Percentiles rank a stretch among this genome's conserved stretches.
phyloP scores from a whole-genome alignment of 2,329 filamentous ascomycete species.

The Cladorrhinum sp. region DNA sequence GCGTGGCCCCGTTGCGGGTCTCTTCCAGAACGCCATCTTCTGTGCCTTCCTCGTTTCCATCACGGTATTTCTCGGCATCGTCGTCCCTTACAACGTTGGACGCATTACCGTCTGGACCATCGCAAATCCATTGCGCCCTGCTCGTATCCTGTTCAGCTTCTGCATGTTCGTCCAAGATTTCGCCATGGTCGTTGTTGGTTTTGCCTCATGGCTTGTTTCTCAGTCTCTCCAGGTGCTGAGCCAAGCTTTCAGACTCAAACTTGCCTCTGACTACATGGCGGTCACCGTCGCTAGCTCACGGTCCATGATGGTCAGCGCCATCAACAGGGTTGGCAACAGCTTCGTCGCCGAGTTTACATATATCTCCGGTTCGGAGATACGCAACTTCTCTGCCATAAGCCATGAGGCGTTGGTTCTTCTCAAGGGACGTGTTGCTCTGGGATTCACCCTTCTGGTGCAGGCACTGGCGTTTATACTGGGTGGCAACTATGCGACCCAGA shows the following conservation, averaged over 20 bases:
- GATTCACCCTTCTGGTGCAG: slow-evolving; percentile 40
- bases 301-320: slow-evolving; percentile 42
- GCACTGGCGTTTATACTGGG: slow-evolving; percentile 44
- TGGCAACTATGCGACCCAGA: slow-evolving; percentile 40
- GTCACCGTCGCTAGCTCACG: slow-evolving; percentile 35
- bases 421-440: slow-evolving; percentile 49
- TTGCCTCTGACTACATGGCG: slow-evolving; percentile 11
- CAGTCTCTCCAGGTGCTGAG: slow-evolving; percentile 37
- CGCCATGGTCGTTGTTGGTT: slow-evolving; percentile 62
- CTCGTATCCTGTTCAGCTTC: slow-evolving; percentile 67
- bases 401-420: slow-evolving; percentile 65
- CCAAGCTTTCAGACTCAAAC: slow-evolving; percentile 20
- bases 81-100: slow-evolving; percentile 88
- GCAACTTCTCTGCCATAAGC: slow-evolving; percentile 73
- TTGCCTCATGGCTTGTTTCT: slow-evolving; percentile 40
- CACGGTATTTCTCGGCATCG: slow-evolving; percentile 81
- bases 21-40: slow-evolving; percentile 94
- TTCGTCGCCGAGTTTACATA: slow-evolving; percentile 50
- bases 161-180: slow-evolving; percentile 80
- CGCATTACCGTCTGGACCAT: slow-evolving; percentile 77
- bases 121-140: slow-evolving; percentile 74
- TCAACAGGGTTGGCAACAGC: slow-evolving; percentile 48
- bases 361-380: slow-evolving; percentile 59
- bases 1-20: slow-evolving; percentile 83
- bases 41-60: slow-evolving; percentile 85